Percentiles rank a stretch among this genome's conserved stretches.
Evolutionary conservation across 805 yeast species (phyloP).

Genomic region (Ogataea trehaloabstinens): DNA sequence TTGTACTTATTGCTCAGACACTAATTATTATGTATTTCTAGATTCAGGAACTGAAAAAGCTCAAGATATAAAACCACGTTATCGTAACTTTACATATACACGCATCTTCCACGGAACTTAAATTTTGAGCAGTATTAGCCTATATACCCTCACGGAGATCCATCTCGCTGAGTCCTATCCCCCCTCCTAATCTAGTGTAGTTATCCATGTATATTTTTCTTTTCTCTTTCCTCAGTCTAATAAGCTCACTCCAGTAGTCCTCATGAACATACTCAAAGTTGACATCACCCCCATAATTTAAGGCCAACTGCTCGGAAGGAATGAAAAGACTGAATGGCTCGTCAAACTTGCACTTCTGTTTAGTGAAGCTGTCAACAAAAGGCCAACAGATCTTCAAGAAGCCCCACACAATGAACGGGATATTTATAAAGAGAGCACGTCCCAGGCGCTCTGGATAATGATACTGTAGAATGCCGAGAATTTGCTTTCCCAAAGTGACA

Average conservation of each 20-base stretch:
- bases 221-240: constrained; percentile 55
- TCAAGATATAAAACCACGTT: too few relatives aligned
- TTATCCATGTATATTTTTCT: constrained; percentile 59
- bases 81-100: too few relatives aligned
- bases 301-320: constrained; percentile 75
- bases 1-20: constrained; percentile 86
- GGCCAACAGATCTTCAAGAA: constrained; percentile 92
- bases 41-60: too few relatives aligned
- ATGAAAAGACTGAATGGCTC: constrained; percentile 85
- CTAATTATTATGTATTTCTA: too few relatives aligned
- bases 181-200: constrained; percentile 68
- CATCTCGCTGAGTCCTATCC: constrained; percentile 76
- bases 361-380: constrained; percentile 91
- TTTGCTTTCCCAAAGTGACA: constrained; percentile 82
- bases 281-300: constrained; percentile 78
- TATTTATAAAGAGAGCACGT: constrained; percentile 83
- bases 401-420: constrained; percentile 94
- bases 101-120: too few relatives aligned
- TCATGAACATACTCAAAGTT: constrained; percentile 82
- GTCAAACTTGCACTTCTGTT: constrained; percentile 89
- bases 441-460: constrained; percentile 98
- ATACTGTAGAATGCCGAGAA: constrained; percentile 85
- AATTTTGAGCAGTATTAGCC: background rate
- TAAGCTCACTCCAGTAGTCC: constrained; percentile 76
- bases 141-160: constrained; percentile 58